Conservation (phyloP, 306 rosid genomes). For the Sindora glabra region DNA sequence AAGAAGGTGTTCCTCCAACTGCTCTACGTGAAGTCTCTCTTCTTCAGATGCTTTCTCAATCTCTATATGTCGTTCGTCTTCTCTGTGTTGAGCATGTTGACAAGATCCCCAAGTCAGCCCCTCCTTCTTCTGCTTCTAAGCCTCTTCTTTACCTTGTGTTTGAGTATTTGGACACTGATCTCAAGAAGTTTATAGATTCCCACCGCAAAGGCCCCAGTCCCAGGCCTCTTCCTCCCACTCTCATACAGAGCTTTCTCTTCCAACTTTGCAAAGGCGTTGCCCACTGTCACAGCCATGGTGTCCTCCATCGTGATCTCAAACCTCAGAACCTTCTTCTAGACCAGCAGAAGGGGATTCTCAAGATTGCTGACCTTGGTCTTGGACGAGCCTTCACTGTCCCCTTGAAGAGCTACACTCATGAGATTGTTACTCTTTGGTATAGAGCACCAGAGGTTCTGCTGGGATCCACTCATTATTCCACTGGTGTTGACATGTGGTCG, state of each 20-base stretch:
- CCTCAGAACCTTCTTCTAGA: constrained; percentile 91
- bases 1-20: constrained; percentile 93
- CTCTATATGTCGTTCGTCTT: constrained; percentile 81
- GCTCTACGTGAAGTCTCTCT: constrained; percentile 91
- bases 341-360: constrained; percentile 59
- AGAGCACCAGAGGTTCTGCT: constrained; percentile 92
- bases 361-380: constrained; percentile 90
- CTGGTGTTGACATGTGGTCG: constrained; percentile 95
- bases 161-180: constrained; percentile 88
- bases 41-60: constrained; percentile 86
- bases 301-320: constrained; percentile 83
- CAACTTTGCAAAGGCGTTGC: constrained; percentile 92
- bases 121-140: constrained; percentile 19
- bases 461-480: constrained; percentile 83
- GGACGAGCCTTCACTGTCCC: constrained; percentile 94
- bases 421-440: constrained; percentile 95
- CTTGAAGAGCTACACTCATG: constrained; percentile 89
- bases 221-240: constrained; percentile 35
- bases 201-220: constrained; percentile 69
- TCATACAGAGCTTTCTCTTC: constrained; percentile 72
- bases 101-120: constrained; percentile 27
- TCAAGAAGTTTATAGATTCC: constrained; percentile 82
- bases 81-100: constrained; percentile 74
- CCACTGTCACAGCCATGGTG: constrained; percentile 92
- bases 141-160: constrained; percentile 84